A percentile compares a stretch with the other conserved stretches of the same genome.
These are phyloP conservation scores for Saccharomycopsis capsularis DNA, from an alignment of 805 yeast species.

Conservation along the genomic window DNA sequence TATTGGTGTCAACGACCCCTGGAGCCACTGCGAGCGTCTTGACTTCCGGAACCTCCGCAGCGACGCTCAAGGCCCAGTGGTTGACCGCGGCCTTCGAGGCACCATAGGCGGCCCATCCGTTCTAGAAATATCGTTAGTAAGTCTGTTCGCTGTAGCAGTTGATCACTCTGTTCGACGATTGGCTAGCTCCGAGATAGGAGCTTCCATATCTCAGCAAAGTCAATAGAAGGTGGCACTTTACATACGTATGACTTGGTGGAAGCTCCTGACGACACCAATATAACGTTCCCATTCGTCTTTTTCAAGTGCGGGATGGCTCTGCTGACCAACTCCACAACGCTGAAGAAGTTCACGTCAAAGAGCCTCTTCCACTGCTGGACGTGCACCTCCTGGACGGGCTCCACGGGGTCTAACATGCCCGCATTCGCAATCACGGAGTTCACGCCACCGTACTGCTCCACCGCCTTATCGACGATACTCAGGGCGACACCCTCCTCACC, in stretches of 20 bases:
- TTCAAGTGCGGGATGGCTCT: constrained; percentile 51
- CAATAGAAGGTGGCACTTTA: background rate
- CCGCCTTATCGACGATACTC: constrained; percentile 38
- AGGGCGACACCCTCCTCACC: constrained; percentile 34
- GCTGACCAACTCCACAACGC: constrained; percentile 55
- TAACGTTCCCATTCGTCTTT: constrained; percentile 49
- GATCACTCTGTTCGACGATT: no score
- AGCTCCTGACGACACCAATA: constrained; percentile 91
- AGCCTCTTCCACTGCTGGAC: constrained; percentile 53
- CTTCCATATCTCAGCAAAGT: background rate
- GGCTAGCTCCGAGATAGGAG: no score
- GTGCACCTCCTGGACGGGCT: constrained; percentile 43
- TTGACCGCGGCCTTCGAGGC: constrained; percentile 88
- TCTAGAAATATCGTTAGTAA: constrained; percentile 24
- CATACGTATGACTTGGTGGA: constrained; percentile 45
- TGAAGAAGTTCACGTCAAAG: constrained; percentile 73
- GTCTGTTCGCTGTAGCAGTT: no score
- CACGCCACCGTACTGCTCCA: constrained; percentile 46
- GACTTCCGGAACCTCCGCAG: constrained; percentile 59
- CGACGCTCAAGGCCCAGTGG: constrained; percentile 60
- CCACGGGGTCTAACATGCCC: constrained; percentile 77
- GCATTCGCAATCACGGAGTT: constrained; percentile 72
- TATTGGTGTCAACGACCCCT: constrained; percentile 86
- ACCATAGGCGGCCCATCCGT: constrained; percentile 91
- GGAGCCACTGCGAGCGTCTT: constrained; percentile 75